A percentile compares a stretch with the other conserved stretches of the same genome.
These are phyloP conservation scores for Chaetothyriales sp. DNA, from an alignment of 2,329 filamentous ascomycete species.

Conservation along the genomic window DNA sequence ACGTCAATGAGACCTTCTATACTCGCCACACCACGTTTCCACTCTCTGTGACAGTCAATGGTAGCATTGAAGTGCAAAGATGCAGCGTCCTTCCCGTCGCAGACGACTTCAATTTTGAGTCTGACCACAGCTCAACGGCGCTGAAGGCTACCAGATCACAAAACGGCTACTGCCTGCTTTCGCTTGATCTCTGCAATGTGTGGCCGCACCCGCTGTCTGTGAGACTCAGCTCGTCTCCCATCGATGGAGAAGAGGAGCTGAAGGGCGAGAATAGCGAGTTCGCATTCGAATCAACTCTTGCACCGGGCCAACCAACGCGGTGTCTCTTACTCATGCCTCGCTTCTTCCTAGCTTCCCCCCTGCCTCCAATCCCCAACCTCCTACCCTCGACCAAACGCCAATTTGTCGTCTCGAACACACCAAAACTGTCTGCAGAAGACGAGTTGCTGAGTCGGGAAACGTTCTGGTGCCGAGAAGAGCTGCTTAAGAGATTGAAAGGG, in stretches of 20 bases:
- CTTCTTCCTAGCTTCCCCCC: slow-evolving; percentile 60
- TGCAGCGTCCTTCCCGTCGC: slow-evolving; percentile 67
- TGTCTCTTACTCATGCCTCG: slow-evolving; percentile 62
- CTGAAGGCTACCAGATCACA: not conserved
- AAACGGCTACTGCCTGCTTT: slow-evolving; percentile 53
- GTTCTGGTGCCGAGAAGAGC: slow-evolving; percentile 80
- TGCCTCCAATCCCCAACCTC: slow-evolving; percentile 62
- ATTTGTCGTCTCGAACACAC: slow-evolving; percentile 65
- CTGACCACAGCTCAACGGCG: not conserved
- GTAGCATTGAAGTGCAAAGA: slow-evolving; percentile 66
- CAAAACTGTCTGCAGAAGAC: slow-evolving; percentile 60
- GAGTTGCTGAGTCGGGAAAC: slow-evolving; percentile 65
- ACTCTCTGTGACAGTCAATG: slow-evolving; percentile 78
- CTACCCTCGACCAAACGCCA: slow-evolving; percentile 57
- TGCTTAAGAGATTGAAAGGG: slow-evolving; percentile 56
- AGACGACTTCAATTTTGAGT: slow-evolving; percentile 29
- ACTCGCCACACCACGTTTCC: slow-evolving; percentile 70
- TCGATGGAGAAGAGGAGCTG: slow-evolving; percentile 1
- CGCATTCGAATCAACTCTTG: slow-evolving; percentile 23
- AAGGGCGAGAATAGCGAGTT: slow-evolving; percentile 26
- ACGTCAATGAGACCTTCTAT: slow-evolving; percentile 60
- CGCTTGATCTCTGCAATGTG: slow-evolving; percentile 74
- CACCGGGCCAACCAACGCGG: slow-evolving; percentile 51
- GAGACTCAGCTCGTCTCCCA: slow-evolving; percentile 29
- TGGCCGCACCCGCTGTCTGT: slow-evolving; percentile 71